Conservation (phyloP, 345 rosid species). For the Durio zibethinus region DNA sequence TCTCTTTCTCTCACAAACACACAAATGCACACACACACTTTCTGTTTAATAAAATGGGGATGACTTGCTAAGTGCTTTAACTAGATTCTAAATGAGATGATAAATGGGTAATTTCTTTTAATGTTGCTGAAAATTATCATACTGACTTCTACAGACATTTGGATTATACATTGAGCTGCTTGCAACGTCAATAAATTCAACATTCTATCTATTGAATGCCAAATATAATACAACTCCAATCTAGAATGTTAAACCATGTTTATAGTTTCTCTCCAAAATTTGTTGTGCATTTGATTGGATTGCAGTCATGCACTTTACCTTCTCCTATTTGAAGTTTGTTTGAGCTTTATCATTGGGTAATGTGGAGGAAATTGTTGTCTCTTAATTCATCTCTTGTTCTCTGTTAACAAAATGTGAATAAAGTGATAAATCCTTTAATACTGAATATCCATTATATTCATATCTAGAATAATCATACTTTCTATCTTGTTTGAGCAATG, state of each 20-base stretch:
- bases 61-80: background rate
- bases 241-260: background rate
- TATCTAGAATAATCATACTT: background rate
- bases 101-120: background rate
- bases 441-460: background rate
- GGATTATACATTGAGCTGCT: background rate
- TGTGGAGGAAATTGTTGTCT: background rate
- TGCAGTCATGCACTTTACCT: background rate
- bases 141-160: too few relatives aligned
- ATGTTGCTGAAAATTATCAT: background rate
- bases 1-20: background rate
- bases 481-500: conserved; percentile 1
- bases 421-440: background rate
- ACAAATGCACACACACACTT: too few relatives aligned
- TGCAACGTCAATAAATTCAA: background rate
- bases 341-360: background rate
- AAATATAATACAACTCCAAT: background rate
- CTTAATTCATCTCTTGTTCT: background rate
- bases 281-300: background rate
- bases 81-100: background rate
- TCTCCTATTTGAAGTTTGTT: background rate
- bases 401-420: background rate
- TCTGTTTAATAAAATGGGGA: background rate
- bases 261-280: background rate
- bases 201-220: background rate